A percentile compares a stretch with the other conserved stretches of the same genome.
Conservation (phyloP, 2,329 filamentous ascomycete species). For the Trichophyton simii region DNA sequence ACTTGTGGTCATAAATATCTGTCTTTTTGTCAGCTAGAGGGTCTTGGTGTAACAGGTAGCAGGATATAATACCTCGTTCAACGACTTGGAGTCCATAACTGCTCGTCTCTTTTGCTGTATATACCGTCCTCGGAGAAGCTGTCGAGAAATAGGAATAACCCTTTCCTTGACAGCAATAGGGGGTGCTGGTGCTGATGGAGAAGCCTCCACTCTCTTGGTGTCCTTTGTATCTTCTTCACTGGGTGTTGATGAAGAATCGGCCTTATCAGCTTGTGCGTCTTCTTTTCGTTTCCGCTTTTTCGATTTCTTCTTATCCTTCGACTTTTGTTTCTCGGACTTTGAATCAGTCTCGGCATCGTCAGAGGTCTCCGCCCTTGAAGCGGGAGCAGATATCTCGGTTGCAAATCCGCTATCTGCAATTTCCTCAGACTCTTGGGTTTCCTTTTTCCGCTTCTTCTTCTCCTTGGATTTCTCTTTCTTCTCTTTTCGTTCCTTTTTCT, state of each 20-base stretch:
- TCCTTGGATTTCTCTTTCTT: conserved; percentile 20
- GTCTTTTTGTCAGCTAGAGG: conserved; percentile 2
- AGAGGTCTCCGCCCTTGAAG: conserved; percentile 14
- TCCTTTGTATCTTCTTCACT: background rate
- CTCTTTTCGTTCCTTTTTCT: conserved; percentile 28
- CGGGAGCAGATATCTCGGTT: background rate
- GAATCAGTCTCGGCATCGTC: conserved; percentile 3
- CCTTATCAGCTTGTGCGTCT: conserved; percentile 7
- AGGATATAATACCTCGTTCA: conserved; percentile 58
- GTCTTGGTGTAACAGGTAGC: background rate
- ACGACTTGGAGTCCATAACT: conserved; percentile 62
- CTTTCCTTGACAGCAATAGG: background rate
- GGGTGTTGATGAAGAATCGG: background rate
- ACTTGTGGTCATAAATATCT: conserved; percentile 29
- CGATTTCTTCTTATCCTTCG: conserved; percentile 18
- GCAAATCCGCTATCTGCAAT: conserved; percentile 13
- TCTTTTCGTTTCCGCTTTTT: conserved; percentile 17
- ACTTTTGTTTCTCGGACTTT: background rate
- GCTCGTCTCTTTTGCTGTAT: conserved; percentile 83
- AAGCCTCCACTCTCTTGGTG: conserved; percentile 15
- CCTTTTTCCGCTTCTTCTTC: conserved; percentile 16
- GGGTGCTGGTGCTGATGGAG: background rate
- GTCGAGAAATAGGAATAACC: conserved; percentile 44
- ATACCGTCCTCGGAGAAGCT: conserved; percentile 64
- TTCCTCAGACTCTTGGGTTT: conserved; percentile 15